Base-by-base conservation (phyloP, 805 yeast species). In the Jamesozyma rosinii region DNA sequence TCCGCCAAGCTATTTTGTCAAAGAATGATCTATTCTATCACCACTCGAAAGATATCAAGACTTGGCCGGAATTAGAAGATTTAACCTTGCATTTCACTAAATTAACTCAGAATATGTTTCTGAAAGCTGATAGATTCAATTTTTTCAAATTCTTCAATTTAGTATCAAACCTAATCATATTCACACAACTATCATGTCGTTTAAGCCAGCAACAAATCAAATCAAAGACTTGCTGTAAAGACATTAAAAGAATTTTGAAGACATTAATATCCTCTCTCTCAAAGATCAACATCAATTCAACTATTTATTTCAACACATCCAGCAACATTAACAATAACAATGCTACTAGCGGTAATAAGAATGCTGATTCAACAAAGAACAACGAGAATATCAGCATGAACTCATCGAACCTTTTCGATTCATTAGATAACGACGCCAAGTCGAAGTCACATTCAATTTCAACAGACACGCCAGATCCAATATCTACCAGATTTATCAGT, bases 211-310 rank as follows among this genome's bases (percentile, higher is more conserved):
- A 69, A 27, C 80, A 78, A 46, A 66, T 78, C 36, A 59, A 62
- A 10, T 66, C 64, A 20, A 70, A 76, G 13, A 70, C 71, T 29
- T 67, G 69, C 44, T 74, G 75, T 41, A 61, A 59, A 20, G 61
- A 72, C 10, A 69, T 81, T 11, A 69, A 74, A 44, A 66, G 67
- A 42, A 62, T 75, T 32, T 58, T 82, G 49, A 76, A 71, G 51
- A 70, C 72, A 46, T 65, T 81, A 14, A 72, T 79, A 0, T 63
- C 70, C 8, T 67, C 81, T 1, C 70, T 78, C 44, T 74, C 85
- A 2, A 82, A 77, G 45, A 70, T 83, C 44, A 77, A 79, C 45
- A 74, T 81, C 44, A 79, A 79, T 54, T 83, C 85, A 8, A 68
- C 74, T 39, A 57, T 83, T n/a, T 82, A 76, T 56, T 65, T 82